These are phyloP conservation scores for Aspergillus bertholletiae DNA, from an alignment of 495 filamentous ascomycete genomes.

Conservation along the genomic window DNA sequence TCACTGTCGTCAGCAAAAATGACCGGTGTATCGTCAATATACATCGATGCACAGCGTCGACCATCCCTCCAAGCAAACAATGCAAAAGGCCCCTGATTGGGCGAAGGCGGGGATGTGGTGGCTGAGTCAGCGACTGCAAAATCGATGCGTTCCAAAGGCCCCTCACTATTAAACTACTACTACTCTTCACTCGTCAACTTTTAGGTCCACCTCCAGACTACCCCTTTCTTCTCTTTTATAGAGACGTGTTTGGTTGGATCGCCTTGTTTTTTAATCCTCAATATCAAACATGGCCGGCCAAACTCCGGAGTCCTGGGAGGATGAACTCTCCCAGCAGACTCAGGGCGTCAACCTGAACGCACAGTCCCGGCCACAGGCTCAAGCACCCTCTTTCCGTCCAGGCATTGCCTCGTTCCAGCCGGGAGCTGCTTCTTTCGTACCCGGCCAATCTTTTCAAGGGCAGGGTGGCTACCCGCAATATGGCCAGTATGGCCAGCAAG, in stretches of 20 bases:
- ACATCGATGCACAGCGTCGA: no score
- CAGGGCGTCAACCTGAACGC: constrained; percentile 79
- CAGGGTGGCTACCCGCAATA: constrained; percentile 52
- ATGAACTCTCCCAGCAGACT: constrained; percentile 85
- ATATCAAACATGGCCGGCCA: constrained; percentile 68
- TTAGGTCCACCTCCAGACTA: constrained; percentile 5
- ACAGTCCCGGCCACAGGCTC: constrained; percentile 68
- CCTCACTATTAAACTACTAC: constrained; percentile 14
- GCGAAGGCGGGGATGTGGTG: constrained; percentile 10
- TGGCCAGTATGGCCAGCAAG: constrained; percentile 52
- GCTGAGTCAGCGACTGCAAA: constrained; percentile 44
- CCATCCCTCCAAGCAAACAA: not conserved
- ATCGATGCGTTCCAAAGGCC: constrained; percentile 17
- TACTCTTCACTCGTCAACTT: constrained; percentile 13
- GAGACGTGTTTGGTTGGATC: constrained; percentile 16
- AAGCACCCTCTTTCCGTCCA: constrained; percentile 54
- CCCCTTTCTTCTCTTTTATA: not conserved
- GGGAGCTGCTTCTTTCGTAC: constrained; percentile 77
- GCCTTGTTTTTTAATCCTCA: constrained; percentile 22
- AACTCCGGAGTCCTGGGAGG: constrained; percentile 88
- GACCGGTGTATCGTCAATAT: no score
- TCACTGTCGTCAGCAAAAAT: no score
- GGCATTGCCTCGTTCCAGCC: constrained; percentile 65
- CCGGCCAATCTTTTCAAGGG: constrained; percentile 61
- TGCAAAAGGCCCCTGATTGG: not conserved